Base-by-base conservation (phyloP, 768 basidiomycete genomes). In the Leccinum sublutescens region DNA sequence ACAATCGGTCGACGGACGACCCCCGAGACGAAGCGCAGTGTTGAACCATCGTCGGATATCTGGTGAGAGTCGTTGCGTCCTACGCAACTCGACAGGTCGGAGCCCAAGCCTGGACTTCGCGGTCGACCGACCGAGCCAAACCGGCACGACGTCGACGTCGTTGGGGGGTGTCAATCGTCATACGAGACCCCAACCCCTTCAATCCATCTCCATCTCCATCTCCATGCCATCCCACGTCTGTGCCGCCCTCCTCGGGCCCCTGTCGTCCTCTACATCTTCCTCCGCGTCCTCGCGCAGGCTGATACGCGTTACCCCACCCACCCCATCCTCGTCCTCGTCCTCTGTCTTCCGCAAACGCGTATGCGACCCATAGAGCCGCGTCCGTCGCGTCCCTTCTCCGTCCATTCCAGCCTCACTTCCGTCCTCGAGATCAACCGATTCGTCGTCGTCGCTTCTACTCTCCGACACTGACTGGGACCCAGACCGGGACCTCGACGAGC, bases 121-220 rank as follows among this genome's bases (percentile, higher is more conserved):
- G 17, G 27, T 50, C 27, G 49, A 50, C 49, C 49, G 15, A 50
- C 31, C 31, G 31, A 33, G 27, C 27, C 15, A 53, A 25, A 33
- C 43, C 12, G 31, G 50, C 60, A 31, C 31, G 58, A 19, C 10
- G 43, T 25, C 33, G 38, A 31, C 40, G 11, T 11, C 19, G 29
- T 14, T 19, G 51, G 15, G 15, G 2, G 51, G 51, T 9, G 7
- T 45, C 9, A 45, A 19, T 45, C 43, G n/a, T 19, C 43, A 45
- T 19, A 45, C 10, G 19, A 45, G 43, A 19, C 27, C 23, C 48
- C 8, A 8, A 12, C 34, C 10, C 48, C 1, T 17, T 40, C 31
- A 65, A 12, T 65, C 69, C 72, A 73, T 74, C 27, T 71, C 71
- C 71, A 73, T 73, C 1, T 74, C 89, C 85, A 90, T 88, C 59